Evolutionary conservation across 805 yeast species (phyloP).

Genomic region (Kodamaea leandrae): DNA sequence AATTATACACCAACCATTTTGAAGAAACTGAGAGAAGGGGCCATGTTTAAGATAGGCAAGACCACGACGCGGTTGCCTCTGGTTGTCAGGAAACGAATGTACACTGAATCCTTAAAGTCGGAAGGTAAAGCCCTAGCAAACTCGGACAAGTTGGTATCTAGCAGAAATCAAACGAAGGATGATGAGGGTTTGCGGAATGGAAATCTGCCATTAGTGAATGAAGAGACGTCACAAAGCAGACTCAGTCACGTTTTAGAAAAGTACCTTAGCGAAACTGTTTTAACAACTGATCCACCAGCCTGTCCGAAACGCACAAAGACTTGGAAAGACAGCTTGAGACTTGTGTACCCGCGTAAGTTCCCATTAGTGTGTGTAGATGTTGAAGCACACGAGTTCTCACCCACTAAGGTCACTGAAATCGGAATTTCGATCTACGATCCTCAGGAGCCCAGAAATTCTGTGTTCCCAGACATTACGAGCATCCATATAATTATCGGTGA

Average conservation of each 20-base stretch:
- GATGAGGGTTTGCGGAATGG: too few species aligned
- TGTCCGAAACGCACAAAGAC: conserved; percentile 1
- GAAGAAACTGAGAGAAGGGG: too few species aligned
- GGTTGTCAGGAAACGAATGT: background rate
- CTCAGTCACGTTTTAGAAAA: conserved; percentile 4
- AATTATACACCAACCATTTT: too few species aligned
- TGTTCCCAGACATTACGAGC: conserved; percentile 17
- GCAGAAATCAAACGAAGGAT: too few species aligned
- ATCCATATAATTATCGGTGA: conserved; percentile 23
- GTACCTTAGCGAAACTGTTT: conserved; percentile 5
- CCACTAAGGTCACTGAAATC: conserved; percentile 21
- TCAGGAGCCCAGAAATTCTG: conserved; percentile 12
- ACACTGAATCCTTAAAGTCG: background rate
- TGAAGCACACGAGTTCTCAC: conserved; percentile 24
- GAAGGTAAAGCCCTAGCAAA: too few species aligned
- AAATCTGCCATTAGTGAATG: too few species aligned
- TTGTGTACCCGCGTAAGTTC: conserved; percentile 19
- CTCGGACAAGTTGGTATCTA: too few species aligned
- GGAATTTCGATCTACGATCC: conserved; percentile 27
- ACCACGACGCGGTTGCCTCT: background rate
- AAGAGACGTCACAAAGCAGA: too few species aligned
- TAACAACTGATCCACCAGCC: background rate
- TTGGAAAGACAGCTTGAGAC: conserved; percentile 15
- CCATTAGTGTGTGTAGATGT: conserved; percentile 28
- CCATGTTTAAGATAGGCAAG: background rate